A percentile compares a stretch with the other conserved stretches of the same genome.
Conservation (phyloP, 78 protist genomes). For the Blattamonas nauphoetae region DNA sequence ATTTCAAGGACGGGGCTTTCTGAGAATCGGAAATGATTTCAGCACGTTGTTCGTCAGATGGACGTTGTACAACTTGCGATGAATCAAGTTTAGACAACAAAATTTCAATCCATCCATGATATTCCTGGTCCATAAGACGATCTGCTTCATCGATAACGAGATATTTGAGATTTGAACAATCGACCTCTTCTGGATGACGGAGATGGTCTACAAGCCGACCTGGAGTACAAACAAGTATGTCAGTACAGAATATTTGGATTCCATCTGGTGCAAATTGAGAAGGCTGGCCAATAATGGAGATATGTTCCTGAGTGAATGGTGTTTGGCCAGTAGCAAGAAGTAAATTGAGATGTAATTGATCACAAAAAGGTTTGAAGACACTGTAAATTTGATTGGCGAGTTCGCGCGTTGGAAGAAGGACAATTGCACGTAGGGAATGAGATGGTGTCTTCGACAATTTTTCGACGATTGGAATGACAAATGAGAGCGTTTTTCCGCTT, state of each 20-base stretch:
- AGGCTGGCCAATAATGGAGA: not conserved
- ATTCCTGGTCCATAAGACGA: slow-evolving; percentile 42
- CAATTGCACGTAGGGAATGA: slow-evolving; percentile 28
- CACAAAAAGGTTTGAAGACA: slow-evolving; percentile 12
- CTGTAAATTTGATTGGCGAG: slow-evolving; percentile 27
- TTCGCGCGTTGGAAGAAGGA: slow-evolving; percentile 48
- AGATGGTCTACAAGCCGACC: slow-evolving; percentile 61
- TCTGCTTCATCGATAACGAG: slow-evolving; percentile 63
- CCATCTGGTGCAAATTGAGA: not conserved
- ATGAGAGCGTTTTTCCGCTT: slow-evolving; percentile 50
- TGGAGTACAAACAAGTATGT: slow-evolving; percentile 37
- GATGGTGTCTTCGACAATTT: not conserved
- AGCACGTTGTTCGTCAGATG: not conserved
- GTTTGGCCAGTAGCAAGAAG: not conserved
- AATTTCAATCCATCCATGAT: slow-evolving; percentile 24
- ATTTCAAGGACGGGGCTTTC: not conserved
- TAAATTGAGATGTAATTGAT: not conserved
- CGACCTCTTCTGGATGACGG: not conserved
- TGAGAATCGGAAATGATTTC: too few relatives aligned
- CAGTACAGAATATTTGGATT: not conserved
- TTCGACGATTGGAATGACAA: slow-evolving; percentile 37
- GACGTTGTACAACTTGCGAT: not conserved
- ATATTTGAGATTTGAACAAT: slow-evolving; percentile 18
- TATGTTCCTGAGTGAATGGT: not conserved
- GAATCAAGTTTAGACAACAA: not conserved